These are phyloP conservation scores for Plantago major DNA, from an alignment of 257 asterid species.

Conservation along the genomic window DNA sequence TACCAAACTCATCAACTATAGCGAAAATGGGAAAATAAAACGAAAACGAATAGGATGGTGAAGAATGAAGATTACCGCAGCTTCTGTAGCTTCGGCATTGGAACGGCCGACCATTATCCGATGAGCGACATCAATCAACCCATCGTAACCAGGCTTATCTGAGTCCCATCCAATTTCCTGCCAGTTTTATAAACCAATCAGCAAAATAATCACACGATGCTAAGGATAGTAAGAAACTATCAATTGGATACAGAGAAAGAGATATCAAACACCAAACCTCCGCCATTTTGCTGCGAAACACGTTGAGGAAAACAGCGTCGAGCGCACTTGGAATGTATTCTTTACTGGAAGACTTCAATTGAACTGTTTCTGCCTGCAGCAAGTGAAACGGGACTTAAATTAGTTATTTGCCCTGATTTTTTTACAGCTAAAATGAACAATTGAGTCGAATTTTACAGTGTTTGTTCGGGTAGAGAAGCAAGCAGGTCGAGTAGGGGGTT, in stretches of 20 bases:
- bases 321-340: constrained; percentile 46
- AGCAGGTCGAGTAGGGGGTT: constrained; percentile 21
- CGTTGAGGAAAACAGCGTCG: constrained; percentile 50
- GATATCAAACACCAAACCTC: constrained; percentile 26
- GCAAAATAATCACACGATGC: not conserved
- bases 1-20: not conserved
- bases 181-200: constrained; percentile 11
- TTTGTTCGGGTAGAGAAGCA: constrained; percentile 36
- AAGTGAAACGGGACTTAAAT: not conserved
- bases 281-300: constrained; percentile 76
- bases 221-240: no score
- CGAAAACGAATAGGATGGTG: not conserved
- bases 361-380: constrained; percentile 33
- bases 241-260: not conserved
- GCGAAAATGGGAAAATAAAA: no score
- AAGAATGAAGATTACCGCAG: constrained; percentile 37
- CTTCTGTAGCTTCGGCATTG: constrained; percentile 62
- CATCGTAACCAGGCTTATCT: constrained; percentile 71
- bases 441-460: constrained; percentile 19
- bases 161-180: constrained; percentile 90
- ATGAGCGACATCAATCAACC: constrained; percentile 75
- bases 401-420: not conserved
- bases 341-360: constrained; percentile 24
- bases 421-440: not conserved
- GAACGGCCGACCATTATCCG: constrained; percentile 62